Base-by-base conservation (phyloP, 2,329 filamentous ascomycete genomes). In the Elsinoe perseae region DNA sequence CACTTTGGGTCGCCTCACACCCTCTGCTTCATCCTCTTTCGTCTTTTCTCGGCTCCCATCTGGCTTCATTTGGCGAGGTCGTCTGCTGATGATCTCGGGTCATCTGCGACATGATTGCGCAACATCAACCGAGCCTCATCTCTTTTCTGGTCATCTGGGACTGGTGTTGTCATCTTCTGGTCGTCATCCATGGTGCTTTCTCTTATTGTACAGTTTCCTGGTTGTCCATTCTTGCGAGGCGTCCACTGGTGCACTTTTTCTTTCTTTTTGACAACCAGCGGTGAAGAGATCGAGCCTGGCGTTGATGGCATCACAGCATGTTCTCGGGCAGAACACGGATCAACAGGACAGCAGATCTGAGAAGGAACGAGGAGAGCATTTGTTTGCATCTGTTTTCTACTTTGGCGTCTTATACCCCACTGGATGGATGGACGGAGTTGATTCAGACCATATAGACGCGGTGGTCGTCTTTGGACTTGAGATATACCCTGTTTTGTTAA, bases 361-460 rank as follows among this genome's bases (percentile, higher is more conserved):
- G 32, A 16, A 36, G 28, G 38, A 38, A 8, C n/a, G n/a, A n/a
- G 12, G 32, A 36, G 4, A 14, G 32, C 4, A 36, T 36, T 36
- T 12, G 14, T n/a, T 52, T 38, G 48, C 48, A 52, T 52, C n/a
- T 34, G 36, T 6, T 23, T 38, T 52, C 16, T 38, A 38, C 3
- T 52, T 25, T 52, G 30, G 48, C 20, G 48, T 52, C 32, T 52
- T 28, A 52, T 52, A 52, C 48, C 48, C 48, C 48, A 52, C 48
- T 52, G 48, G 48, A 20, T 52, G 48, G 48, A 23, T 52, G 48
- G 48, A 52, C 10, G 40, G 40, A 21, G n/a, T 25, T 44, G 20
- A 12, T 44, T 44, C 20, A 52, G 30, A n/a, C n/a, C n/a, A n/a
- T n/a, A 32, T 30, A 50, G 44, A 50, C 25, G 44, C 44, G 27